A percentile compares a stretch with the other conserved stretches of the same genome.
Evolutionary conservation across 345 rosid species (phyloP).

Genomic region (Carallia pectinifolia): DNA sequence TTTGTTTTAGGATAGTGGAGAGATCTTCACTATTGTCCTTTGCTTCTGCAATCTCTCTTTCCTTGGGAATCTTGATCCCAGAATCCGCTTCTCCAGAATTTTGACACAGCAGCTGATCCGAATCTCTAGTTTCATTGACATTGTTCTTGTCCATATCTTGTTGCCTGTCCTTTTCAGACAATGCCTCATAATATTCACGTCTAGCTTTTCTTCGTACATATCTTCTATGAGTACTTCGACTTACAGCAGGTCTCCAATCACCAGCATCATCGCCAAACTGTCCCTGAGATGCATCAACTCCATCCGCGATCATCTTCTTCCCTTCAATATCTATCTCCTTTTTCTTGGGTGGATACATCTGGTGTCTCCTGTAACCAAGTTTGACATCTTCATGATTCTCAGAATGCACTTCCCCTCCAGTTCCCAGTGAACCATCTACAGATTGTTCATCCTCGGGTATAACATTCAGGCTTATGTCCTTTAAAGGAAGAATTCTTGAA

Average conservation of each 20-base stretch:
- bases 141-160: conserved; percentile 42
- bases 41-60: conserved; percentile 22
- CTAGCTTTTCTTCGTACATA: conserved; percentile 74
- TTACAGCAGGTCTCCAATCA: conserved; percentile 92
- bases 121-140: conserved; percentile 18
- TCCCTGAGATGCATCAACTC: conserved; percentile 88
- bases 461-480: conserved; percentile 59
- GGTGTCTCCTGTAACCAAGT: conserved; percentile 38
- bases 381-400: conserved; percentile 49
- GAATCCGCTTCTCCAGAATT: conserved; percentile 23
- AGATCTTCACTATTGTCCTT: conserved; percentile 38
- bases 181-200: conserved; percentile 47
- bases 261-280: conserved; percentile 53
- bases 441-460: conserved; percentile 38
- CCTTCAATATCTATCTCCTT: conserved; percentile 67
- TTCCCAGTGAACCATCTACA: conserved; percentile 43
- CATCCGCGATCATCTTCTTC: conserved; percentile 81
- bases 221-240: conserved; percentile 86
- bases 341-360: conserved; percentile 54
- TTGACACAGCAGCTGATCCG: conserved; percentile 19
- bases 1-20: conserved; percentile 50
- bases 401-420: conserved; percentile 34
- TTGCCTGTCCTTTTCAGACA: conserved; percentile 57
- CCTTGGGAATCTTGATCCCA: conserved; percentile 31
- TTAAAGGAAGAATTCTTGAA: conserved; percentile 83